Conservation (phyloP, 164 flowering plant genomes). For the Magnolia kwangsiensis region DNA sequence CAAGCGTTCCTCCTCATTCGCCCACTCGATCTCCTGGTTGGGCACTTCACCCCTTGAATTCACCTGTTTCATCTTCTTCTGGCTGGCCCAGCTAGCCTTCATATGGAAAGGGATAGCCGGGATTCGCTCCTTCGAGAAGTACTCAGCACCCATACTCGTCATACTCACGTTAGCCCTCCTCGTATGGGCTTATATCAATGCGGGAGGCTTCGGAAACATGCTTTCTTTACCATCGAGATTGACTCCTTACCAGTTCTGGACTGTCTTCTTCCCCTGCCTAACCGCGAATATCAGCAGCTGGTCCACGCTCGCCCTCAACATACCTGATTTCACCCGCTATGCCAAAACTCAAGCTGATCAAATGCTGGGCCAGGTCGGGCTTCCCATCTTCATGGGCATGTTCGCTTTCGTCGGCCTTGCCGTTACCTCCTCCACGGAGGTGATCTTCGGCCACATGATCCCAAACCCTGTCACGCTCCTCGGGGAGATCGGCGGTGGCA, state of each 20-base stretch:
- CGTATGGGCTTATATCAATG: slow-evolving; percentile 69
- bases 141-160: slow-evolving; percentile 74
- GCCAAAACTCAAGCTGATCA: slow-evolving; percentile 78
- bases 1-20: slow-evolving; percentile 23
- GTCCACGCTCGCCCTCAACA: slow-evolving; percentile 84
- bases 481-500: slow-evolving; percentile 40
- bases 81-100: slow-evolving; percentile 58
- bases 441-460: slow-evolving; percentile 73
- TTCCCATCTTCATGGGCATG: slow-evolving; percentile 84
- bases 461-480: slow-evolving; percentile 82
- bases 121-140: slow-evolving; percentile 70
- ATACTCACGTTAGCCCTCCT: slow-evolving; percentile 48
- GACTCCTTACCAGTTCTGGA: slow-evolving; percentile 60
- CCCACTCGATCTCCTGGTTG: slow-evolving; percentile 48
- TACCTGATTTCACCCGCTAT: slow-evolving; percentile 84
- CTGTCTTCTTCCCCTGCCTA: slow-evolving; percentile 81
- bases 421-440: slow-evolving; percentile 68
- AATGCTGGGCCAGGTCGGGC: slow-evolving; percentile 73
- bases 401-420: slow-evolving; percentile 91
- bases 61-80: slow-evolving; percentile 67
- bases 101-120: slow-evolving; percentile 87
- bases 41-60: slow-evolving; percentile 87
- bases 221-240: slow-evolving; percentile 62
- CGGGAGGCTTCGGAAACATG: slow-evolving; percentile 78
- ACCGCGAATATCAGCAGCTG: slow-evolving; percentile 91